Percentiles rank a stretch among this genome's conserved stretches.
phyloP scores from a whole-genome alignment of 805 yeast species.

The Wickerhamiella hasegawae region DNA sequence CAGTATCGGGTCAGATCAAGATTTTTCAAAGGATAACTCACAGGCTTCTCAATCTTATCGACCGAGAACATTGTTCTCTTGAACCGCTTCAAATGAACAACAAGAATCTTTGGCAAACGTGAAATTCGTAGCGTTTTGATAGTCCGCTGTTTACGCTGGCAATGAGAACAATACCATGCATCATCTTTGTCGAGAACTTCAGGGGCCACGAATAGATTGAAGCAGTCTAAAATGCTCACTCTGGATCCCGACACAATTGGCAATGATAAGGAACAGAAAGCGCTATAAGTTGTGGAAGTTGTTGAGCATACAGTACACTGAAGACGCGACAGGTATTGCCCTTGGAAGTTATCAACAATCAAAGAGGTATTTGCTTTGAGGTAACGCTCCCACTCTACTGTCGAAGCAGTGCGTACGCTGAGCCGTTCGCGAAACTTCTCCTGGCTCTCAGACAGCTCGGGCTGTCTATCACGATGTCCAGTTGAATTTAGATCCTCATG shows the following conservation, averaged over 20 bases:
- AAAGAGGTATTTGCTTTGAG: slow-evolving; percentile 62
- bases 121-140: slow-evolving; percentile 59
- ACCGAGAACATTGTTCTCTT: slow-evolving; percentile 24
- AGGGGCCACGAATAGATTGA: slow-evolving; percentile 58
- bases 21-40: slow-evolving; percentile 46
- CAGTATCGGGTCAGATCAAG: slow-evolving; percentile 58
- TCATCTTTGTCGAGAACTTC: slow-evolving; percentile 66
- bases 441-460: slow-evolving; percentile 53
- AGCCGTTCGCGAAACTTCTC: slow-evolving; percentile 56
- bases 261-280: slow-evolving; percentile 62
- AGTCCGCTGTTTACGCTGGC: slow-evolving; percentile 47
- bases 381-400: slow-evolving; percentile 86
- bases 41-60: slow-evolving; percentile 44
- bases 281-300: slow-evolving; percentile 75
- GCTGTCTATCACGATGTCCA: slow-evolving; percentile 36
- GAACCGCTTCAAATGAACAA: slow-evolving; percentile 78
- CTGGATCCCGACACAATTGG: slow-evolving; percentile 33
- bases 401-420: slow-evolving; percentile 66
- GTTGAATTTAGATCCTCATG: slow-evolving; percentile 71
- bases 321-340: slow-evolving; percentile 71
- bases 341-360: slow-evolving; percentile 71
- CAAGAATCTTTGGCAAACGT: slow-evolving; percentile 58
- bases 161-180: slow-evolving; percentile 70
- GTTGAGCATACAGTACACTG: slow-evolving; percentile 54
- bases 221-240: slow-evolving; percentile 42